These are phyloP conservation scores for Tetrahymena malaccensis DNA, from an alignment of 73 alveolate genomes.

Conservation along the genomic window DNA sequence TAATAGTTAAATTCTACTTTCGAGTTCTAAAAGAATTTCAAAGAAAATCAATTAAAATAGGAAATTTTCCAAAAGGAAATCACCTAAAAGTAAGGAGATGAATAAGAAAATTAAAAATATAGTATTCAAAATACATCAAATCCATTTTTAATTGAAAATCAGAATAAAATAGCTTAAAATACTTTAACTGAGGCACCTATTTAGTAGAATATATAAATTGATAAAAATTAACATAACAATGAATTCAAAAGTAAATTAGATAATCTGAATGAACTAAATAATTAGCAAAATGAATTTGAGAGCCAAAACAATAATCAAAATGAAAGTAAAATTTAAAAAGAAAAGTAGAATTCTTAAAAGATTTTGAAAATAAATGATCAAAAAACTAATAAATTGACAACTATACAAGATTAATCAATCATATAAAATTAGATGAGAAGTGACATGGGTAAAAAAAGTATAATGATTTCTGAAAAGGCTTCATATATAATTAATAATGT, in stretches of 20 bases:
- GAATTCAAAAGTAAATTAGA: neutral
- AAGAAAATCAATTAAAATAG: neutral
- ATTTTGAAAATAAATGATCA: too few relatives aligned
- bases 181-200: neutral
- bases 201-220: neutral
- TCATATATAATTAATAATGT: neutral
- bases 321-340: neutral
- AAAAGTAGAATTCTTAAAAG: neutral
- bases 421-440: neutral
- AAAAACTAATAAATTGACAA: too few relatives aligned
- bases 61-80: neutral
- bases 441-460: neutral
- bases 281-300: neutral
- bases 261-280: neutral
- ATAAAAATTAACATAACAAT: too few relatives aligned
- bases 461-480: neutral
- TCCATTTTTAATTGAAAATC: too few relatives aligned
- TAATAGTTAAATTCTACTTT: neutral
- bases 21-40: neutral
- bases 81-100: neutral
- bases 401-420: neutral
- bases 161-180: too few relatives aligned
- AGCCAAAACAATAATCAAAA: neutral
- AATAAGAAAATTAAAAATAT: too few relatives aligned
- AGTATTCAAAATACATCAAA: too few relatives aligned